A percentile compares a stretch with the other conserved stretches of the same genome.
Evolutionary conservation across 2,329 filamentous ascomycete species (phyloP).

Genomic region (Aspergillus fijiensis): DNA sequence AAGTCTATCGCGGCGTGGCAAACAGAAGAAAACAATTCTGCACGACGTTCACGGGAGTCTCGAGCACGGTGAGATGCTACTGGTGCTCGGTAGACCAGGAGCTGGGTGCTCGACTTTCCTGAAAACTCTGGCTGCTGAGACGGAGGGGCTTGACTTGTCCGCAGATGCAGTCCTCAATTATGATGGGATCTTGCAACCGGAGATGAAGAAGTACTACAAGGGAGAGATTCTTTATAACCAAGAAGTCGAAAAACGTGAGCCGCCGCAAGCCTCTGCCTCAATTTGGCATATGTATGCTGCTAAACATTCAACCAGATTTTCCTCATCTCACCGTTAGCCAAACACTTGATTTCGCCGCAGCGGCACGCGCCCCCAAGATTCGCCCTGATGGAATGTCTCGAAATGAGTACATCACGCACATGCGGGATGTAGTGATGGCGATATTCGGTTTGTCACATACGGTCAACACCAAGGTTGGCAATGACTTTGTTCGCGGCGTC

Average conservation of each 20-base stretch:
- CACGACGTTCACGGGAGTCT: constrained; percentile 54
- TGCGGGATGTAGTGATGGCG: too few species aligned
- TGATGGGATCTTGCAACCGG: constrained; percentile 61
- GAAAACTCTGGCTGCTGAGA: constrained; percentile 79
- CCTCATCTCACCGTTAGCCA: constrained; percentile 58
- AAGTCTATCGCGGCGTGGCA: constrained; percentile 48
- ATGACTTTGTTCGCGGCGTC: constrained; percentile 61
- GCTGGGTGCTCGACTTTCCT: constrained; percentile 73
- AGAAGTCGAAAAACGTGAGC: constrained; percentile 42
- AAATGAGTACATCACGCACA: constrained; percentile 13
- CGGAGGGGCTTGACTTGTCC: constrained; percentile 72
- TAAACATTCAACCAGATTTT: constrained; percentile 39
- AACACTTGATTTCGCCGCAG: constrained; percentile 57
- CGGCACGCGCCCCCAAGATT: constrained; percentile 49
- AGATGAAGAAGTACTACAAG: constrained; percentile 65
- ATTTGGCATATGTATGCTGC: background rate
- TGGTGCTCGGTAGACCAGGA: constrained; percentile 43
- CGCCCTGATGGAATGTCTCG: constrained; percentile 44
- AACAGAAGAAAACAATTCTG: constrained; percentile 56
- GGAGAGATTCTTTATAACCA: constrained; percentile 42
- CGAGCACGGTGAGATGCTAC: constrained; percentile 48
- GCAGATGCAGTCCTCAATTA: constrained; percentile 75
- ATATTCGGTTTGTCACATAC: constrained; percentile 34
- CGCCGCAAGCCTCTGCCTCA: background rate
- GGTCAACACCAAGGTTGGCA: constrained; percentile 48